Evolutionary conservation across 2,329 filamentous ascomycete genomes (phyloP).

Genomic region (Ophiostoma tasmaniense): DNA sequence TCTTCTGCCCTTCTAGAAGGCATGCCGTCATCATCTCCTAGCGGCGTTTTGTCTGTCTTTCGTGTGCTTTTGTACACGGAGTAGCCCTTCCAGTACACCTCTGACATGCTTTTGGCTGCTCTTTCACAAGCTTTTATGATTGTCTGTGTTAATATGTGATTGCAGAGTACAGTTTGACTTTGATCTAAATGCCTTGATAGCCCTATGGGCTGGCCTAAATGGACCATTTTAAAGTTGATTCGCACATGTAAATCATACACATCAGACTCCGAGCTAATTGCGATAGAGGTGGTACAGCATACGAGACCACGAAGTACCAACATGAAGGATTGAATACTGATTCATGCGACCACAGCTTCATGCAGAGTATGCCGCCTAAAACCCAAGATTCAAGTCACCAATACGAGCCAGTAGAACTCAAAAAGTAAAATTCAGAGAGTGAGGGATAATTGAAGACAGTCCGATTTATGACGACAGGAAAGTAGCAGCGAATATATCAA

Average conservation of each 20-base stretch:
- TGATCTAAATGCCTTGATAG: background rate
- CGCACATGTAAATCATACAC: background rate
- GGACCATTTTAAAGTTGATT: background rate
- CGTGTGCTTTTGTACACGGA: background rate
- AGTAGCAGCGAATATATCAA: slow-evolving; percentile 9
- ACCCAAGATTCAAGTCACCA: background rate
- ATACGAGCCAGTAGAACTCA: background rate
- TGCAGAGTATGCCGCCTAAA: background rate
- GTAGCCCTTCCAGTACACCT: background rate
- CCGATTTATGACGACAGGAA: background rate
- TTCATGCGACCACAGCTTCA: background rate
- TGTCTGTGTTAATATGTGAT: background rate
- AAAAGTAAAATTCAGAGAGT: background rate
- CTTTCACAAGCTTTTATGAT: background rate
- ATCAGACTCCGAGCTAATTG: too few species aligned
- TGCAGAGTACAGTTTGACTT: background rate
- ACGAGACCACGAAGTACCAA: background rate
- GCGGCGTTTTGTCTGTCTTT: background rate
- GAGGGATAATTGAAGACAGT: background rate
- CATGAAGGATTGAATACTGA: background rate
- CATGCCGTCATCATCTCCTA: background rate
- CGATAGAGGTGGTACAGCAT: too few species aligned
- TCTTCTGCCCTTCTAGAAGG: background rate
- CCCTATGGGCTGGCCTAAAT: background rate
- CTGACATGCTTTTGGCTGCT: background rate